Conservation (phyloP, 345 rosid species). For the Hibiscus tridactylites region DNA sequence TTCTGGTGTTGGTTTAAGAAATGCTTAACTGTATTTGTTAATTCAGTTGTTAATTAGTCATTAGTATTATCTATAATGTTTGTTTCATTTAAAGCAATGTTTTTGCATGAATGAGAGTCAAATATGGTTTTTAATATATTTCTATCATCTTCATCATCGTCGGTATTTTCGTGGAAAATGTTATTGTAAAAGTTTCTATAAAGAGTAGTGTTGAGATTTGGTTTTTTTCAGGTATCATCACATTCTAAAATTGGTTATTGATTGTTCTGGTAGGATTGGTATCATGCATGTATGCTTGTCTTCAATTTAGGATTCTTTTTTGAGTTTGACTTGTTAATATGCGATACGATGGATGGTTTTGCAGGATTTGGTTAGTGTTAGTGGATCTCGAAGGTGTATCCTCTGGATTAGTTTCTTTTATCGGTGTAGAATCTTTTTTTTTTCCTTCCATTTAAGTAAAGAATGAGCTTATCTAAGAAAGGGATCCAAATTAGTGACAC, state of each 20-base stretch:
- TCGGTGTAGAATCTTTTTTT: conserved; percentile 25
- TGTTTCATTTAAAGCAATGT: neutral
- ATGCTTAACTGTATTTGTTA: neutral
- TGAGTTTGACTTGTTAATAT: conserved; percentile 10
- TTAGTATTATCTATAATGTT: neutral
- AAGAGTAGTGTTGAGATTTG: neutral
- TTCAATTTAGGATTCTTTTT: conserved; percentile 2
- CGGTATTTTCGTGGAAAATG: neutral
- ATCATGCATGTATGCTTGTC: conserved; percentile 14
- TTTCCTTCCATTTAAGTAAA: conserved; percentile 30
- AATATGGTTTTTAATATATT: neutral
- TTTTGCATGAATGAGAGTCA: neutral
- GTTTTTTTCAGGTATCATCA: conserved; percentile 8
- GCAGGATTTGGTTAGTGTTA: conserved; percentile 60
- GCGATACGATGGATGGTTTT: conserved; percentile 17
- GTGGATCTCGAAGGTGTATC: conserved; percentile 7
- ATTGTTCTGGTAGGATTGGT: conserved; percentile 8
- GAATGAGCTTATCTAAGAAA: conserved; percentile 87
- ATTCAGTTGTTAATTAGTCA: neutral
- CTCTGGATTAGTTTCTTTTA: conserved; percentile 2
- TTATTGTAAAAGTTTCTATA: neutral
- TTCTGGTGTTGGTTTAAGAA: neutral
- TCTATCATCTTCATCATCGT: neutral
- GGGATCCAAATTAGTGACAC: conserved; percentile 47
- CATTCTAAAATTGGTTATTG: conserved; percentile 7